Evolutionary conservation across 345 rosid genomes (phyloP).

Genomic region (Aquilaria yunnanensis): DNA sequence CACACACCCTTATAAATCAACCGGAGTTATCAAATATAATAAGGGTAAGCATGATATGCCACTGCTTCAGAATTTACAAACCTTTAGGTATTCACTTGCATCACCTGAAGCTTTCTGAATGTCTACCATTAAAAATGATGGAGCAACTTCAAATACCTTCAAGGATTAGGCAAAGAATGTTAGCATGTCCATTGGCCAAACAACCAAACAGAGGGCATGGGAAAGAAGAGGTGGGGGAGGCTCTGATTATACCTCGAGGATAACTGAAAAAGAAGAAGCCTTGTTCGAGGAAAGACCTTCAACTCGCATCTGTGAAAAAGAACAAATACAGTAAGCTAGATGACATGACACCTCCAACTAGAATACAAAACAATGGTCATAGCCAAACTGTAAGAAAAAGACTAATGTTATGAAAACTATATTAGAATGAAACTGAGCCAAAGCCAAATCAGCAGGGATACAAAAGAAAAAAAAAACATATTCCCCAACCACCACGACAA

Average conservation of each 20-base stretch:
- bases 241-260: conserved; percentile 56
- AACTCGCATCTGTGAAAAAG: conserved; percentile 77
- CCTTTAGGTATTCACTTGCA: conserved; percentile 69
- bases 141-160: conserved; percentile 92
- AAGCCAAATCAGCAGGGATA: background rate
- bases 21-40: too few relatives aligned
- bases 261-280: conserved; percentile 65
- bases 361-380: too few relatives aligned
- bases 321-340: background rate
- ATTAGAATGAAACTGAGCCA: background rate
- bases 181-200: background rate
- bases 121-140: conserved; percentile 81
- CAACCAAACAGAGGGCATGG: background rate
- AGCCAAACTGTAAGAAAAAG: too few relatives aligned
- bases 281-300: conserved; percentile 78
- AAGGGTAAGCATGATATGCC: background rate
- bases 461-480: background rate
- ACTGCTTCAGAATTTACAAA: conserved; percentile 20
- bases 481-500: background rate
- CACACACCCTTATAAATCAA: too few relatives aligned
- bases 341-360: background rate
- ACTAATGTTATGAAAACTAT: background rate
- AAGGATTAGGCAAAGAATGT: background rate
- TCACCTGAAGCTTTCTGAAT: conserved; percentile 74
- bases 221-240: background rate